Evolutionary conservation across 1,284 basidiomycete species (phyloP), one percentile per base, ranked within the genome.

Genomic region (Megacollybia platyphylla): DNA sequence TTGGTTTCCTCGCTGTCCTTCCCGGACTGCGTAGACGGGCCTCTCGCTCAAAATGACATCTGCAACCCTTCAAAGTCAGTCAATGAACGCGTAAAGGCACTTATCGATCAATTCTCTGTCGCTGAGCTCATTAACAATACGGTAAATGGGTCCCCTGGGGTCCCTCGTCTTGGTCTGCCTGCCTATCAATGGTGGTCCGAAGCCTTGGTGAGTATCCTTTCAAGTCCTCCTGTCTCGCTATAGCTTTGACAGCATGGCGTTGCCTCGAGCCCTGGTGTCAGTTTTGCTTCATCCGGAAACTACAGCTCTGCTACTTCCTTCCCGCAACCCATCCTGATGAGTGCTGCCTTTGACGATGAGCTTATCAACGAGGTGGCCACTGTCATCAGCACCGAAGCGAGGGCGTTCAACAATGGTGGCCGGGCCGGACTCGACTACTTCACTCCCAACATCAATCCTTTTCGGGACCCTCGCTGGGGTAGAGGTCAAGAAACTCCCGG

Each of bases 321-420:
- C 56, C 73, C 73, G 3, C 62, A 87, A 56, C 92, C 90, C 46
- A 92, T 93, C 54, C 76, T 88, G 53, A 84, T 93, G 79, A 85
- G 87, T 55, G 87, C 90, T 45, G 86, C 89, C 32, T 93, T 93
- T 78, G 70, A 77, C 47, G 71, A 74, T 45, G 54, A 60, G 1
- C 61, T 77, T 36, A 63, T 76, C 40, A 64, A 70, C 47, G 52
- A 56, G 2, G 54, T 74, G 20, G 71, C 71, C 3, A 58, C 61
- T 2, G 55, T 72, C 29, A 64, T 75, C 49, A 70, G 72, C 45
- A 76, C 67, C 0, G 72, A 77, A 51, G 71, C 67, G 5, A 65
- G 74, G 11, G 72, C 72, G 0, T 76, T 75, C 59, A 71, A 69
- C 53, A 76, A 77, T 42, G 59, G 52, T 27, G 65, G 65, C 20